Evolutionary conservation across 352 stramenopile genomes (phyloP), one percentile per base, ranked within the genome.

Genomic region (Globisporangium alternatum): DNA sequence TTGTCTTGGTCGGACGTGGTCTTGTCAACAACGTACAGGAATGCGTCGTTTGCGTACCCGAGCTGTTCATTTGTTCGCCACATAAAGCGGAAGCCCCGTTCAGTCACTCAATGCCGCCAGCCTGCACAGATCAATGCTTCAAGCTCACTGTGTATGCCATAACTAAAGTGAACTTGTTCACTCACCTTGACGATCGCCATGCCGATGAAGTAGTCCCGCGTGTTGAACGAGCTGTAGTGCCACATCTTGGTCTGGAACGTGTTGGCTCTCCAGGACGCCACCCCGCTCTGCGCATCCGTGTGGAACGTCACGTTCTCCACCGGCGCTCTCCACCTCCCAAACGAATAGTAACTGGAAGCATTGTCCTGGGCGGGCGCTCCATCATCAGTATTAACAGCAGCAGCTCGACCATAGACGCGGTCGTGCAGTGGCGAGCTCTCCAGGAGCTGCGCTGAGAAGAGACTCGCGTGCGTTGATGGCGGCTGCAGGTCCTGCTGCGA

Each of bases 1-100:
- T 81, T 83, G 31, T 79, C 73, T 6, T 41, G 37, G 33, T 15
- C 60, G 5, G 19, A 2, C 48, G 64, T 45, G 12, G 60, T 70
- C 57, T 83, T 83, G 62, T 83, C 76, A 2, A 83, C 74, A 0
- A 83, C 62, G 47, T 83, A 83, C 28, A 83, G 15, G 43, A 83
- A 83, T 30, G 72, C 69, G 17, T 80, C 69, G 43, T 64, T 68
- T 15, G 69, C 70, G 56, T 83, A 83, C 4, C 75, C 70, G n/a
- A 83, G 56, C 67, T 69, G 39, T 7, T 28, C 15, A 53, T 31
- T 41, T 15, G 9, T 15, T 41, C 35, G 56, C 31, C 28, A 49
- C 22, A 56, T 12, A 63, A 43, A 48, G 21, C 13, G 21, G 10
- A 2, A 39, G 5, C 10, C 33, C 33, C 8, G 10, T 2, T 39